phyloP scores from a whole-genome alignment of 2,329 filamentous ascomycete species.

The Metarhizium album region DNA sequence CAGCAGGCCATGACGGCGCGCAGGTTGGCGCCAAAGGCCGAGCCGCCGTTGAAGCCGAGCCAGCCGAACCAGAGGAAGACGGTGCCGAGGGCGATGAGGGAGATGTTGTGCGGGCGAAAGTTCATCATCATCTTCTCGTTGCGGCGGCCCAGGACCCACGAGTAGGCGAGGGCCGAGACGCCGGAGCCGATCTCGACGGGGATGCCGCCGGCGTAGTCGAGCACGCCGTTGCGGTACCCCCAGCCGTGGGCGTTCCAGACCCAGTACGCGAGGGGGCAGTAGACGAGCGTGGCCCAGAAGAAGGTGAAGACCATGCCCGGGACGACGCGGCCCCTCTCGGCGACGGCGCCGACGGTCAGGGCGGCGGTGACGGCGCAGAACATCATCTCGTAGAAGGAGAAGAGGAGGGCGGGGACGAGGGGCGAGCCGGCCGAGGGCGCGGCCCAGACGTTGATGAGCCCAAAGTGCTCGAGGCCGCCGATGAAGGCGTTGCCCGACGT shows the following conservation, averaged over 20 bases:
- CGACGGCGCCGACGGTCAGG: slow-evolving; percentile 84
- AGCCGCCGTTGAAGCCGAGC: slow-evolving; percentile 98
- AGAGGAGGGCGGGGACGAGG: slow-evolving; percentile 79
- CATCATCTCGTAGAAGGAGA: slow-evolving; percentile 98
- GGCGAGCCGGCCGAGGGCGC: slow-evolving; percentile 80
- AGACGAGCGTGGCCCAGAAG: slow-evolving; percentile 93
- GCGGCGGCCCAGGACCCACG: slow-evolving; percentile 85
- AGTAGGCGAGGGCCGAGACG: slow-evolving; percentile 87
- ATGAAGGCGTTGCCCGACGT: slow-evolving; percentile 82
- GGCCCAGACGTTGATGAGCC: slow-evolving; percentile 73
- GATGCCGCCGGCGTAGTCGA: slow-evolving; percentile 93
- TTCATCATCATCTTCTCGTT: slow-evolving; percentile 99
- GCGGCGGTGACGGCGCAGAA: slow-evolving; percentile 90
- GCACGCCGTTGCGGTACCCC: slow-evolving; percentile 80
- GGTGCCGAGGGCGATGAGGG: slow-evolving; percentile 89
- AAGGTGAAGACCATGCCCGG: slow-evolving; percentile 94
- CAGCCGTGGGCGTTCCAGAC: slow-evolving; percentile 92
- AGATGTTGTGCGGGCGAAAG: slow-evolving; percentile 98
- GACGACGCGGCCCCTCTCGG: slow-evolving; percentile 84
- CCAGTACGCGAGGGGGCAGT: slow-evolving; percentile 96
- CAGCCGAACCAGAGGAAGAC: slow-evolving; percentile 97
- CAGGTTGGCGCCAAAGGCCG: slow-evolving; percentile 85
- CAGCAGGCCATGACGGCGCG: slow-evolving; percentile 94
- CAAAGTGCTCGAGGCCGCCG: slow-evolving; percentile 81
- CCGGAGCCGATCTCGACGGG: slow-evolving; percentile 96